A percentile compares a stretch with the other conserved stretches of the same genome.
phyloP scores from a whole-genome alignment of 2,329 filamentous ascomycete genomes.

The Arthroderma uncinatum region DNA sequence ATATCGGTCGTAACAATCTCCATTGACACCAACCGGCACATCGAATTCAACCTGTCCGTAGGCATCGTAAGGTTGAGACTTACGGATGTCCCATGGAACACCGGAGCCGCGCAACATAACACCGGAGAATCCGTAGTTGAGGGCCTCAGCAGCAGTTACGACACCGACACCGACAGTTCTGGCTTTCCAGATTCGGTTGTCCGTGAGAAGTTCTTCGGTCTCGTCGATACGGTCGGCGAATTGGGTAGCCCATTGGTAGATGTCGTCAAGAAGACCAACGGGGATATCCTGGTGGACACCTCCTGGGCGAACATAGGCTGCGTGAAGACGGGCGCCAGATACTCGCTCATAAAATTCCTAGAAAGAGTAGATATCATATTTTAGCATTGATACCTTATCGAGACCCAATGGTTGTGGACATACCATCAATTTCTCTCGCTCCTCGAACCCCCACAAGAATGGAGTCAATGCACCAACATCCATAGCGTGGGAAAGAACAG shows the following conservation, averaged over 20 bases:
- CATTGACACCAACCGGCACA: conserved; percentile 88
- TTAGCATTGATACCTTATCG: neutral
- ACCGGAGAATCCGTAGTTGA: conserved; percentile 93
- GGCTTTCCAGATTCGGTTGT: conserved; percentile 98
- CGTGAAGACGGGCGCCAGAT: conserved; percentile 91
- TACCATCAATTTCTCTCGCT: conserved; percentile 99
- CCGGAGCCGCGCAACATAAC: conserved; percentile 97
- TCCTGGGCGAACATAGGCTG: conserved; percentile 90
- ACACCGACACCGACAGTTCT: conserved; percentile 86
- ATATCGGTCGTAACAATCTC: conserved; percentile 98
- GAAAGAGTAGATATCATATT: conserved; percentile 11
- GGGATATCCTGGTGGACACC: conserved; percentile 95
- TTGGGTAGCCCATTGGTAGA: conserved; percentile 99
- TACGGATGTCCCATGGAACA: conserved; percentile 91
- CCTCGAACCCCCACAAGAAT: conserved; percentile 98
- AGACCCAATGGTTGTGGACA: conserved; percentile 21
- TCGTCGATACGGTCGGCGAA: conserved; percentile 98
- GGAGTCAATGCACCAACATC: conserved; percentile 96
- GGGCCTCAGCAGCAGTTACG: conserved; percentile 80
- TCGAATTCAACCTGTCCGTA: conserved; percentile 98
- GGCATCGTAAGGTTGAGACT: conserved; percentile 93
- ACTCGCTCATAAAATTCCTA: conserved; percentile 99
- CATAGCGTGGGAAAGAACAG: conserved; percentile 93
- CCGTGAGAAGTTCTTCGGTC: conserved; percentile 94
- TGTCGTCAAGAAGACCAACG: conserved; percentile 87